Evolutionary conservation across 2,329 filamentous ascomycete species (phyloP).

Genomic region (Didymella arachidicola): DNA sequence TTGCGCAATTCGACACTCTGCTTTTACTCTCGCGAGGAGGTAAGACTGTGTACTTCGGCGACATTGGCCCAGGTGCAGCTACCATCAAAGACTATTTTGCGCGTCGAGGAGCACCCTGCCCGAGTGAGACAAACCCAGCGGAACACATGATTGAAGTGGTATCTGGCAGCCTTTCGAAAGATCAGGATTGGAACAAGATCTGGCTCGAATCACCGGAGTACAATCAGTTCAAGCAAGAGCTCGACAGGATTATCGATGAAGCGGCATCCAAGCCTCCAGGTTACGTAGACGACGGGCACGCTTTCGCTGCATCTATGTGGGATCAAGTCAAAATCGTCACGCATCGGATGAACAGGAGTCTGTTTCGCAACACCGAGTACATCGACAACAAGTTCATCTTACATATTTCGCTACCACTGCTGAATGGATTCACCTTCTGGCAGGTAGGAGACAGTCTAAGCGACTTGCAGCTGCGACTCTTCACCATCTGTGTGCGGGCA

Average conservation of each 20-base stretch:
- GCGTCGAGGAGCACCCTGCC: not conserved
- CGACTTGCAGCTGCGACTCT: not conserved
- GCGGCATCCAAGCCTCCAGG: not conserved
- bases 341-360: not conserved
- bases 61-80: not conserved
- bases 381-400: not conserved
- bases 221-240: not conserved
- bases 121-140: not conserved
- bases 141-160: not conserved
- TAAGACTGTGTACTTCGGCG: not conserved
- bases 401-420: not conserved
- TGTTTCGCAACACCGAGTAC: not conserved
- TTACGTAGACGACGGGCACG: not conserved
- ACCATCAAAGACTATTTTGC: not conserved
- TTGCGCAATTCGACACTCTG: not conserved
- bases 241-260: not conserved
- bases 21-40: not conserved
- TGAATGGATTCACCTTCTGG: not conserved
- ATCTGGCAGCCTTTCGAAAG: not conserved
- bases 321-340: not conserved
- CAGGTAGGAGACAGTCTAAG: not conserved
- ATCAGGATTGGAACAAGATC: not conserved
- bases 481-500: no score
- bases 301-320: not conserved
- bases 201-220: not conserved